Evolutionary conservation across 805 yeast species (phyloP).

Genomic region (Candida sphagnicola): DNA sequence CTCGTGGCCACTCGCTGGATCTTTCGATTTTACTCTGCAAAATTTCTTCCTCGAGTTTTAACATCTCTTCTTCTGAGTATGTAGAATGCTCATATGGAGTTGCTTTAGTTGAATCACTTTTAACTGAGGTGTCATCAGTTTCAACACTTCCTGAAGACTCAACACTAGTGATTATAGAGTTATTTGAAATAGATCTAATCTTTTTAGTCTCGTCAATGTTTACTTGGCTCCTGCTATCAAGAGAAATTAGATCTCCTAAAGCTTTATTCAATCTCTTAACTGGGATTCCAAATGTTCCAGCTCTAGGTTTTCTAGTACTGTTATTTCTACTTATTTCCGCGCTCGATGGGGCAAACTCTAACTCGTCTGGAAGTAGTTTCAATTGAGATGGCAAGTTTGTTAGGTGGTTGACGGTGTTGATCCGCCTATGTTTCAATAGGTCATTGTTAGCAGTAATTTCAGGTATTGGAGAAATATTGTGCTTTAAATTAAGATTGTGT

Average conservation of each 20-base stretch:
- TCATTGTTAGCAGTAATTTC: background rate
- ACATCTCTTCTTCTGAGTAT: constrained; percentile 40
- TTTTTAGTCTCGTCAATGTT: constrained; percentile 8
- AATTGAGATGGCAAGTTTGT: constrained; percentile 51
- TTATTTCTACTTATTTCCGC: constrained; percentile 28
- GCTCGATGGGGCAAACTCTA: constrained; percentile 25
- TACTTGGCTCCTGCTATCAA: background rate
- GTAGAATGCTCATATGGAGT: constrained; percentile 15
- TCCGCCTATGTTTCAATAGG: background rate
- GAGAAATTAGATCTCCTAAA: background rate
- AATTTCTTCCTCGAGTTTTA: constrained; percentile 42
- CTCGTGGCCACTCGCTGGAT: constrained; percentile 46
- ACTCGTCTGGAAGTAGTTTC: constrained; percentile 37
- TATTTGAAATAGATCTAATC: constrained; percentile 5
- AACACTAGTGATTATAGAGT: constrained; percentile 2
- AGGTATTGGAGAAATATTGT: constrained; percentile 1
- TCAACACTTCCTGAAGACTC: constrained; percentile 7
- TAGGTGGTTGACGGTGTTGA: constrained; percentile 3
- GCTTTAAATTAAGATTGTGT: constrained; percentile 1
- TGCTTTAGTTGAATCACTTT: constrained; percentile 13
- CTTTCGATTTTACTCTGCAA: constrained; percentile 30
- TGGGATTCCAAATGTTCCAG: constrained; percentile 9
- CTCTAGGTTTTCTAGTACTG: constrained; percentile 24
- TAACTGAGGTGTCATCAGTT: constrained; percentile 6
- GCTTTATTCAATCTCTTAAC: constrained; percentile 1